Percentiles rank a stretch among this genome's conserved stretches.
Evolutionary conservation across 192 early-diverging fungal genomes (phyloP).

Genomic region (Entophlyctis luteolus): DNA sequence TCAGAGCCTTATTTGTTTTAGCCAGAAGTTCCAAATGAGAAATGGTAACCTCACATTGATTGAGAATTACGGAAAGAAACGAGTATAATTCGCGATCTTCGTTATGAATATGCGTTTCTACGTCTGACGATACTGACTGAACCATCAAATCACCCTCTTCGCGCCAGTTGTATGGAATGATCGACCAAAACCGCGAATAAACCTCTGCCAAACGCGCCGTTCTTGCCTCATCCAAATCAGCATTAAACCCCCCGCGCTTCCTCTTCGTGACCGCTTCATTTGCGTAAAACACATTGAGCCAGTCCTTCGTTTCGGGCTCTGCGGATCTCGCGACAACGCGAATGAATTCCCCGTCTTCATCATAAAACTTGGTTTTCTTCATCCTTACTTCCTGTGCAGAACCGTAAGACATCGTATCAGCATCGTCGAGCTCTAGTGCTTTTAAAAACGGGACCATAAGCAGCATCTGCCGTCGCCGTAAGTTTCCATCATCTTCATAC

Average conservation of each 20-base stretch:
- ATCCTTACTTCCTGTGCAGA: neutral
- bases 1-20: too few species aligned
- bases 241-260: neutral
- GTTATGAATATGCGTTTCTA: constrained; percentile 7
- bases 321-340: constrained; percentile 4
- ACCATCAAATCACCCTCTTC: constrained; percentile 18
- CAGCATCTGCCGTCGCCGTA: constrained; percentile 18
- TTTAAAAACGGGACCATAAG: constrained; percentile 20
- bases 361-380: neutral
- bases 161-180: constrained; percentile 18
- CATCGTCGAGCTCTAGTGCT: constrained; percentile 17
- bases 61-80: neutral
- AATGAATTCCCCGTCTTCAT: constrained; percentile 13
- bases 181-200: constrained; percentile 14
- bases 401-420: neutral
- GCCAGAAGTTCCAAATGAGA: too few species aligned
- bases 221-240: constrained; percentile 14
- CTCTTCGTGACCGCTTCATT: neutral
- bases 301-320: constrained; percentile 10
- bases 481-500: constrained; percentile 4
- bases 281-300: constrained; percentile 23
- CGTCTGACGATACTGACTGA: constrained; percentile 7
- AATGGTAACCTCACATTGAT: neutral
- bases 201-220: constrained; percentile 17
- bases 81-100: constrained; percentile 14